A percentile compares a stretch with the other conserved stretches of the same genome.
Evolutionary conservation across 257 asterid species (phyloP).

Genomic region (Echium plantagineum): DNA sequence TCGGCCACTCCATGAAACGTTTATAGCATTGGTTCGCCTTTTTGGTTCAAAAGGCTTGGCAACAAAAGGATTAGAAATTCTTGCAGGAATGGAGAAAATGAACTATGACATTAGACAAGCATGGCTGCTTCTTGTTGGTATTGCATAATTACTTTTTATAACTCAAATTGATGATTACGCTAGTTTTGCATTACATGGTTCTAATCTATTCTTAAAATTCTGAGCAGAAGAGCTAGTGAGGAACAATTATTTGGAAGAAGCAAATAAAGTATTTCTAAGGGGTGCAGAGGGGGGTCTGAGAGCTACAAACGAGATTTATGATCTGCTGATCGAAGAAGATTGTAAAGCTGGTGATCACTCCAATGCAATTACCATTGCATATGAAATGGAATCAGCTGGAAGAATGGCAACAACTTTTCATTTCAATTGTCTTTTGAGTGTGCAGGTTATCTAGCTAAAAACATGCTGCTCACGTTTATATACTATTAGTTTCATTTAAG

Average conservation of each 20-base stretch:
- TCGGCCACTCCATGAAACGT: constrained; percentile 92
- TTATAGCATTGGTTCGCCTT: constrained; percentile 76
- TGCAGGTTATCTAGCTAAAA: constrained; percentile 47
- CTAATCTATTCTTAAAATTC: constrained; percentile 16
- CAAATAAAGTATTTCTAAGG: constrained; percentile 81
- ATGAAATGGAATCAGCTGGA: constrained; percentile 99
- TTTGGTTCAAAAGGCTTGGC: constrained; percentile 86
- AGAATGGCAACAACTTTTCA: constrained; percentile 96
- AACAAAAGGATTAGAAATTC: constrained; percentile 80
- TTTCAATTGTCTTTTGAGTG: constrained; percentile 94
- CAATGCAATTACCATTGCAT: constrained; percentile 94
- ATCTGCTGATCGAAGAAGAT: constrained; percentile 83
- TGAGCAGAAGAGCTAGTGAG: constrained; percentile 86
- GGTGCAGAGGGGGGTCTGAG: constrained; percentile 93
- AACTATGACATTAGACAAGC: constrained; percentile 86
- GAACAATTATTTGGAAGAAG: constrained; percentile 74
- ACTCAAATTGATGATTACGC: constrained; percentile 15
- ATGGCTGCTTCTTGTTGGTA: constrained; percentile 97
- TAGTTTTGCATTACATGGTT: constrained; percentile 12
- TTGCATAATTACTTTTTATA: constrained; percentile 16
- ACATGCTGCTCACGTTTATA: background rate
- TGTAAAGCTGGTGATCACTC: constrained; percentile 94
- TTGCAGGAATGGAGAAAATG: constrained; percentile 96
- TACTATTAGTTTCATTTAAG: background rate
- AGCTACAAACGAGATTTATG: constrained; percentile 91